These are phyloP conservation scores for Babesia sp. DNA, from an alignment of 169 alveolate genomes.

Conservation along the genomic window DNA sequence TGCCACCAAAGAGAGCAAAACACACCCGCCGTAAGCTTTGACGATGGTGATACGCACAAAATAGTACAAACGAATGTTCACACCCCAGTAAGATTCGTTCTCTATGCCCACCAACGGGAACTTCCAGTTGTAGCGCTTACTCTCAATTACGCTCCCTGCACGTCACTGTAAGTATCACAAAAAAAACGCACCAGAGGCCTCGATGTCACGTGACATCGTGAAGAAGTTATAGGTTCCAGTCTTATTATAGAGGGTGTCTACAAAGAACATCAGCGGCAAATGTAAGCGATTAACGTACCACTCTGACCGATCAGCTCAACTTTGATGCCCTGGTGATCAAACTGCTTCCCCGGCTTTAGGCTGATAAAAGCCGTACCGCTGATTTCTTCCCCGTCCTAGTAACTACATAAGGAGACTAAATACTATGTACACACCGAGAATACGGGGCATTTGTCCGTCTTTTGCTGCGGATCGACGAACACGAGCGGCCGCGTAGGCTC, in stretches of 20 bases:
- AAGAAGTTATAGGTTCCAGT: slow-evolving; percentile 91
- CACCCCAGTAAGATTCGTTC: slow-evolving; percentile 97
- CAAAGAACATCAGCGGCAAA: slow-evolving; percentile 6
- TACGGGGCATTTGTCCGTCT: slow-evolving; percentile 81
- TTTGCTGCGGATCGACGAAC: slow-evolving; percentile 72
- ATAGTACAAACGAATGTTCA: slow-evolving; percentile 88
- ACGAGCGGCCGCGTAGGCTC: slow-evolving; percentile 71
- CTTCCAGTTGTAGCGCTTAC: slow-evolving; percentile 89
- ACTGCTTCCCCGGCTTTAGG: slow-evolving; percentile 89
- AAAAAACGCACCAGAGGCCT: slow-evolving; percentile 92
- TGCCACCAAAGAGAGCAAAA: slow-evolving; percentile 3
- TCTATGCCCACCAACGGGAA: slow-evolving; percentile 95
- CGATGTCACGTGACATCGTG: slow-evolving; percentile 93
- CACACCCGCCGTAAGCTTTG: slow-evolving; percentile 87
- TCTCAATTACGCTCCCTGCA: slow-evolving; percentile 76
- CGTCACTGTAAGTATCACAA: slow-evolving; percentile 47
- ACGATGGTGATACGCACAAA: slow-evolving; percentile 90
- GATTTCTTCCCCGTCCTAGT: slow-evolving; percentile 88
- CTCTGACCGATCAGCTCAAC: slow-evolving; percentile 96
- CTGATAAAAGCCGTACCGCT: slow-evolving; percentile 88
- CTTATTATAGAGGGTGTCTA: slow-evolving; percentile 88
- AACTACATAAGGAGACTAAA: background rate
- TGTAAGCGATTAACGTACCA: slow-evolving; percentile 69
- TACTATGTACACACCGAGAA: slow-evolving; percentile 65
- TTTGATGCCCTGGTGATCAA: slow-evolving; percentile 97